These are phyloP conservation scores for Didymella glomerata DNA, from an alignment of 2,329 filamentous ascomycete genomes.

Conservation along the genomic window DNA sequence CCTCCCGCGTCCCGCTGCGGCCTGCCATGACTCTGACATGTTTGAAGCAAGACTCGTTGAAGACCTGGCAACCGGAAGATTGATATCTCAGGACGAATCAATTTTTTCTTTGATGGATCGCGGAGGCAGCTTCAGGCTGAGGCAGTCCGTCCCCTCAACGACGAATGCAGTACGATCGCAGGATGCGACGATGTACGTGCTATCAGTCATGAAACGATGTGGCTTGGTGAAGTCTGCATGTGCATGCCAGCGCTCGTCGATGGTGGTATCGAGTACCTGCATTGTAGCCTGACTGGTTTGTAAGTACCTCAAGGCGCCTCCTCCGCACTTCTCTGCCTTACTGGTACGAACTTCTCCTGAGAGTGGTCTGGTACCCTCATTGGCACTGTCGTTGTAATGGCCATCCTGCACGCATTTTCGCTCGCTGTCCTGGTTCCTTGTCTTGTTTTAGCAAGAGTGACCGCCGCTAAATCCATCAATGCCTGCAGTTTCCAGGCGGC, in stretches of 20 bases:
- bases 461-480: neutral
- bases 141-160: neutral
- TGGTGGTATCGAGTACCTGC: neutral
- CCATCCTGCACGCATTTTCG: neutral
- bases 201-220: neutral
- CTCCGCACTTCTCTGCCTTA: neutral
- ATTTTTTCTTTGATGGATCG: too few relatives aligned
- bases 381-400: neutral
- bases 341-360: neutral
- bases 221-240: neutral
- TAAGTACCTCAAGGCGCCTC: neutral
- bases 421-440: neutral
- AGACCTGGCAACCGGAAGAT: neutral
- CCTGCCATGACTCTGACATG: neutral
- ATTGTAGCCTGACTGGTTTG: neutral
- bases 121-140: neutral
- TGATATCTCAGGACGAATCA: too few relatives aligned
- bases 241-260: neutral
- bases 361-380: neutral
- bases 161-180: neutral
- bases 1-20: neutral
- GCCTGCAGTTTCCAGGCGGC: neutral
- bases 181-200: neutral
- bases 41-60: neutral
- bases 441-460: neutral